phyloP scores from a whole-genome alignment of 2,329 filamentous ascomycete species.

The Trichoderma citrinoviride region DNA sequence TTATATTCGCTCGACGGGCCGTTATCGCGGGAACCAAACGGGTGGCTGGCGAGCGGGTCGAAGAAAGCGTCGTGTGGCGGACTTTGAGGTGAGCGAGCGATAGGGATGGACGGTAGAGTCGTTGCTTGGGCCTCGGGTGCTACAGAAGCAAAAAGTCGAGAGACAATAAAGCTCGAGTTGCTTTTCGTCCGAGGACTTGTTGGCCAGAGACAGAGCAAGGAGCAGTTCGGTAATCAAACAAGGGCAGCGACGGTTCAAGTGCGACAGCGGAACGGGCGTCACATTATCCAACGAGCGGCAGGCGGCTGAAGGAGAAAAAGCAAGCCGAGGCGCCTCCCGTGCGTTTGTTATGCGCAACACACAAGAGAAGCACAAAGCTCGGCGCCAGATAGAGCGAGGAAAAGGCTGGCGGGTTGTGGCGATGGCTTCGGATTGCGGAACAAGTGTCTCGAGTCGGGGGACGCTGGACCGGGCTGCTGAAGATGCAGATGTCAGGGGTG shows the following conservation, averaged over 20 bases:
- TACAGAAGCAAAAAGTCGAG: too few species aligned
- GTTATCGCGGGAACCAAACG: conserved; percentile 12
- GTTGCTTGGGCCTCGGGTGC: not conserved
- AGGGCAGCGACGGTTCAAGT: not conserved
- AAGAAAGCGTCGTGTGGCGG: conserved; percentile 9
- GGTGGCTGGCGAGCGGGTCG: conserved; percentile 15
- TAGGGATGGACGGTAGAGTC: not conserved
- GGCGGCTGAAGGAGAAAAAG: not conserved
- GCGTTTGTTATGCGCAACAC: not conserved
- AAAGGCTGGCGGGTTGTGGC: not conserved
- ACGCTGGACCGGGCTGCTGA: too few species aligned
- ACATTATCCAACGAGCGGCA: conserved; percentile 21
- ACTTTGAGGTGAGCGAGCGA: not conserved
- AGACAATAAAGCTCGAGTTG: not conserved
- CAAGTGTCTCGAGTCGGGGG: too few species aligned
- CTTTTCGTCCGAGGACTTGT: not conserved
- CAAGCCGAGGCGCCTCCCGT: not conserved
- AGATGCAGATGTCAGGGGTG: too few species aligned
- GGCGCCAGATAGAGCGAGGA: not conserved
- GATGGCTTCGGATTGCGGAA: not conserved
- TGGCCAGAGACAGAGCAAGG: too few species aligned
- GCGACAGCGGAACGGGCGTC: not conserved
- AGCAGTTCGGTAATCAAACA: not conserved
- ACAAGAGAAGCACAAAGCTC: not conserved
- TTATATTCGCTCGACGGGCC: conserved; percentile 1